A percentile compares a stretch with the other conserved stretches of the same genome.
phyloP scores from a whole-genome alignment of 2,329 filamentous ascomycete genomes.

The Harringtonia aguacate region DNA sequence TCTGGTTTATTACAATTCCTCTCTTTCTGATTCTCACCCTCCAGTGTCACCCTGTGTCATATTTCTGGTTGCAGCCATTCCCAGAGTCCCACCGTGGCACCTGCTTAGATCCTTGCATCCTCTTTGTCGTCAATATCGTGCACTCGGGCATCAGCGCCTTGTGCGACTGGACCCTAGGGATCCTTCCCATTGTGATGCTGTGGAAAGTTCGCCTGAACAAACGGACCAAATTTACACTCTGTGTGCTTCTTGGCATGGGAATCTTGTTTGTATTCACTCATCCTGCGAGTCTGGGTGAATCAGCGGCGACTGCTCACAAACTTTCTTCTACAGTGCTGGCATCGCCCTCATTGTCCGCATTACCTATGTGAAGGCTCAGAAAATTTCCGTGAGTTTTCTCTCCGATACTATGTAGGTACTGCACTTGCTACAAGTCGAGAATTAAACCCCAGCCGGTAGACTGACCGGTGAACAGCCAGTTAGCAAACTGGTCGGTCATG shows the following conservation, averaged over 20 bases:
- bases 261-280: slow-evolving; percentile 23
- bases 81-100: slow-evolving; percentile 19
- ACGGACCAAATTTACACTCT: slow-evolving; percentile 33
- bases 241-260: slow-evolving; percentile 36
- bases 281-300: slow-evolving; percentile 2
- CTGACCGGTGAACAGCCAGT: no score
- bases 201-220: slow-evolving; percentile 38
- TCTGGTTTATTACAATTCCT: slow-evolving; percentile 12
- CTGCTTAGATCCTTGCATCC: slow-evolving; percentile 28
- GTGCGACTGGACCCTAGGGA: slow-evolving; percentile 36
- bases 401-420: slow-evolving; percentile 19
- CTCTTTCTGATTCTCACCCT: slow-evolving; percentile 20
- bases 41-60: slow-evolving; percentile 36
- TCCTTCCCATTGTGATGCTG: slow-evolving; percentile 38
- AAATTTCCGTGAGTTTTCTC: slow-evolving; percentile 18
- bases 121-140: slow-evolving; percentile 30
- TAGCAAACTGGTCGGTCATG: slow-evolving; percentile 27
- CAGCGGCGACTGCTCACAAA: not conserved
- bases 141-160: slow-evolving; percentile 38
- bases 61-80: slow-evolving; percentile 34
- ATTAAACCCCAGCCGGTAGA: no score
- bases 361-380: slow-evolving; percentile 18
- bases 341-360: slow-evolving; percentile 27
- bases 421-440: no score
- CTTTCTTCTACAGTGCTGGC: slow-evolving; percentile 20